Evolutionary conservation across 345 rosid genomes (phyloP), one percentile per base, ranked within the genome.

Genomic region (Brassica rapa): DNA sequence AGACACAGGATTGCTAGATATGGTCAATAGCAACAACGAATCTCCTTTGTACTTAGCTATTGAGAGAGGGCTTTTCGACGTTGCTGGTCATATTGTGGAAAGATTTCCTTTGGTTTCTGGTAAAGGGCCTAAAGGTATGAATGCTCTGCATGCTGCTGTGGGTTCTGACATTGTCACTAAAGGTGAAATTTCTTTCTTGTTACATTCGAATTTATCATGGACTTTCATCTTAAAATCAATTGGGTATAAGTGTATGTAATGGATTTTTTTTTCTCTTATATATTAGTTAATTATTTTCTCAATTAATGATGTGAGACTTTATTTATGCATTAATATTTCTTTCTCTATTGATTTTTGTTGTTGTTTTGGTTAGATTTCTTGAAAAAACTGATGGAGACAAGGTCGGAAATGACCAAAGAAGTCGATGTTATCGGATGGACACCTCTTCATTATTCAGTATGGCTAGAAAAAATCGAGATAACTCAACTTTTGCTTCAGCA

Each of bases 31-130:
- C 49, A 27, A 62, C 33, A 27, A 66, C 15, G 72, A 55, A 2
- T 75, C 78, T 73, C 85, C 85, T 19, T 39, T 83, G 21, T 80
- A 59, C 55, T 25, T 83, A 8, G 83, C 85, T 65, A 43, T 80
- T 49, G 83, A 79, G 72, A 74, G 80, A 67, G 77, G 68, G 27
- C 12, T 43, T n/a, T 39, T 66, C 62, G 21, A 71, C 4, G 25
- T 72, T 66, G 82, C 77, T 11, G 27, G 32, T 4, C 11, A 6
- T 11, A 66, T 72, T 21, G 66, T 78, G 68, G 73, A 72, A 66
- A 57, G 0, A 8, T 72, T 8, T 72, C 68, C 62, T 14, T 65
- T 9, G 15, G 21, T 14, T 21, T 43, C 72, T 19, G 24, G 62
- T 55, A 41, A 41, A 53, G 77, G 82, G 6, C 68, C 62, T 41